Percentiles rank a stretch among this genome's conserved stretches.
These are phyloP conservation scores for Elsinoe australis DNA, from an alignment of 2,329 filamentous ascomycete species.

Conservation along the genomic window DNA sequence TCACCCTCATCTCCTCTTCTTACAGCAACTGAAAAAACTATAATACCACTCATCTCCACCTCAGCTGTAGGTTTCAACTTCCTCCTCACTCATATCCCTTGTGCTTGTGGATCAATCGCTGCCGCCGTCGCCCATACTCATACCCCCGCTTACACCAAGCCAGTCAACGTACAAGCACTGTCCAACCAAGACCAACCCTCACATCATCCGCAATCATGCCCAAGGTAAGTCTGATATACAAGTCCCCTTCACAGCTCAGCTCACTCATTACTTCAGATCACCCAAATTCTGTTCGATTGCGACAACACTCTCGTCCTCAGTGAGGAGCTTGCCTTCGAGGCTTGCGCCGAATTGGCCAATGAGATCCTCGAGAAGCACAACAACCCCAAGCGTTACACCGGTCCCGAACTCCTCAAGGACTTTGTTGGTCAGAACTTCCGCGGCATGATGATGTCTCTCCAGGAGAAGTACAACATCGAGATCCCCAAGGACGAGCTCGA, in stretches of 20 bases:
- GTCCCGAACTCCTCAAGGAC: slow-evolving; percentile 68
- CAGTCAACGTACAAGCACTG: too few species aligned
- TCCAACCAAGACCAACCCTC: slow-evolving; percentile 7
- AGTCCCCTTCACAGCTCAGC: too few species aligned
- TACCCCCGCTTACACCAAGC: slow-evolving; percentile 8
- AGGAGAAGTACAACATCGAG: slow-evolving; percentile 66
- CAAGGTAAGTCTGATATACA: slow-evolving; percentile 17
- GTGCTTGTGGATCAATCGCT: neutral
- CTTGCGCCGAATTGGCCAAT: slow-evolving; percentile 83
- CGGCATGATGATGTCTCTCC: slow-evolving; percentile 73
- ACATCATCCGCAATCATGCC: slow-evolving; percentile 5
- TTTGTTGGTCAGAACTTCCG: slow-evolving; percentile 95
- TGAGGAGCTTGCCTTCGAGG: slow-evolving; percentile 84
- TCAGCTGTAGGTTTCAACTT: slow-evolving; percentile 1
- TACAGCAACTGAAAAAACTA: neutral
- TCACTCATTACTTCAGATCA: slow-evolving; percentile 29
- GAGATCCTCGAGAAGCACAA: slow-evolving; percentile 64
- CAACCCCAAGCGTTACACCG: slow-evolving; percentile 64
- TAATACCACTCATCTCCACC: neutral
- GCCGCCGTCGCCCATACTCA: slow-evolving; percentile 13
- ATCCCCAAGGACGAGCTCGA: slow-evolving; percentile 63
- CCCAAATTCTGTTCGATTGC: slow-evolving; percentile 49
- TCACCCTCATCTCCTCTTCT: slow-evolving; percentile 11
- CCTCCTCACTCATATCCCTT: neutral
- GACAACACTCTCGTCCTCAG: slow-evolving; percentile 92